Evolutionary conservation across 371 early-diverging fungal genomes (phyloP).

Genomic region (Blakeslea trispora): DNA sequence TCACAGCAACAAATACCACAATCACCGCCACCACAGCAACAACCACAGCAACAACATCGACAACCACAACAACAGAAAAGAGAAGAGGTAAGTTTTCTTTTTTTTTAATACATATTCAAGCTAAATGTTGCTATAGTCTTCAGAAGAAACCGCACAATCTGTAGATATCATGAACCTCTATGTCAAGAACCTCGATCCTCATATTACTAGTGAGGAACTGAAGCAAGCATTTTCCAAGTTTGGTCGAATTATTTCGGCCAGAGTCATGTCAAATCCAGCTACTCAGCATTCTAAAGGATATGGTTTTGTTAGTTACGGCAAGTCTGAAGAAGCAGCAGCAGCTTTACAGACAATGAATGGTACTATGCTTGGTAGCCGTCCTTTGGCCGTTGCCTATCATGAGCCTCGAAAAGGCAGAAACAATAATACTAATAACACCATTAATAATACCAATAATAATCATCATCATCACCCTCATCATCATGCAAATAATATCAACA

Average conservation of each 20-base stretch:
- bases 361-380: conserved; percentile 24
- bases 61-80: conserved; percentile 6
- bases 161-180: conserved; percentile 49
- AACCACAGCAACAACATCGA: conserved; percentile 8
- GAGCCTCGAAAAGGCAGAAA: conserved; percentile 35
- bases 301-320: conserved; percentile 47
- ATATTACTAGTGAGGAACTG: conserved; percentile 42
- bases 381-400: conserved; percentile 40
- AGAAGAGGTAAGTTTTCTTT: conserved; percentile 2
- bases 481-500: neutral
- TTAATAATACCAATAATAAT: conserved; percentile 3
- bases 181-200: conserved; percentile 54
- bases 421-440: neutral
- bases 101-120: too few species aligned
- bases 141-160: conserved; percentile 12
- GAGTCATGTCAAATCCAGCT: conserved; percentile 45
- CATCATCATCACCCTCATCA: conserved; percentile 3
- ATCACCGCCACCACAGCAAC: conserved; percentile 13
- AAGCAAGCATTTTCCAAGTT: conserved; percentile 39
- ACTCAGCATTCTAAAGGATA: conserved; percentile 48
- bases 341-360: conserved; percentile 43
- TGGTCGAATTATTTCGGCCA: conserved; percentile 50
- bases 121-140: neutral
- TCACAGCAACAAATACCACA: conserved; percentile 8
- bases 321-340: conserved; percentile 38